These are phyloP conservation scores for Epicoccum nigrum DNA, from an alignment of 2,329 filamentous ascomycete genomes.

Conservation along the genomic window DNA sequence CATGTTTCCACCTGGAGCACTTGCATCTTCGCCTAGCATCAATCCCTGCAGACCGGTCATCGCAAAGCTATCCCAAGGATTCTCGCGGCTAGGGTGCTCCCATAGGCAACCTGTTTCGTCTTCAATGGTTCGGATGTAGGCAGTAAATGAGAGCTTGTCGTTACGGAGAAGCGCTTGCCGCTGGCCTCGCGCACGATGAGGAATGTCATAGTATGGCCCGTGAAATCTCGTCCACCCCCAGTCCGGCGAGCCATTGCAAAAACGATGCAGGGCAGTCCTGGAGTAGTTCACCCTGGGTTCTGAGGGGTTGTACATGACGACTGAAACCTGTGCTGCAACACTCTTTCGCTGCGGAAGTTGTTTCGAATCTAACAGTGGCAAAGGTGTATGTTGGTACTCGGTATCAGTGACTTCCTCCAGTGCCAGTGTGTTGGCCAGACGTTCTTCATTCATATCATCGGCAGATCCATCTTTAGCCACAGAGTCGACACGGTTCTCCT, in stretches of 20 bases:
- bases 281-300: conserved; percentile 65
- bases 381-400: conserved; percentile 39
- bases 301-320: conserved; percentile 67
- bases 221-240: conserved; percentile 70
- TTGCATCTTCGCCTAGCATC: conserved; percentile 37
- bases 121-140: conserved; percentile 65
- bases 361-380: conserved; percentile 45
- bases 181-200: conserved; percentile 62
- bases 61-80: conserved; percentile 62
- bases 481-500: conserved; percentile 13
- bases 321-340: conserved; percentile 64
- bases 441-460: conserved; percentile 4
- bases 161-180: conserved; percentile 64
- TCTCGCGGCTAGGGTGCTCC: conserved; percentile 62
- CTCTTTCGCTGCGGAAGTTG: conserved; percentile 49
- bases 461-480: not conserved
- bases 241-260: conserved; percentile 63
- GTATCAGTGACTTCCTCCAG: not conserved
- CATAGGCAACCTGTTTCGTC: conserved; percentile 66
- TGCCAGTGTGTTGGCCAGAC: conserved; percentile 10
- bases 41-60: conserved; percentile 64
- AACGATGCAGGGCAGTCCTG: conserved; percentile 64
- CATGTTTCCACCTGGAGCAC: conserved; percentile 48
- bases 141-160: conserved; percentile 67
- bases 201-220: conserved; percentile 64